A percentile compares a stretch with the other conserved stretches of the same genome.
Conservation (phyloP, 163 green algal species). For the Scenedesmus sp. region DNA sequence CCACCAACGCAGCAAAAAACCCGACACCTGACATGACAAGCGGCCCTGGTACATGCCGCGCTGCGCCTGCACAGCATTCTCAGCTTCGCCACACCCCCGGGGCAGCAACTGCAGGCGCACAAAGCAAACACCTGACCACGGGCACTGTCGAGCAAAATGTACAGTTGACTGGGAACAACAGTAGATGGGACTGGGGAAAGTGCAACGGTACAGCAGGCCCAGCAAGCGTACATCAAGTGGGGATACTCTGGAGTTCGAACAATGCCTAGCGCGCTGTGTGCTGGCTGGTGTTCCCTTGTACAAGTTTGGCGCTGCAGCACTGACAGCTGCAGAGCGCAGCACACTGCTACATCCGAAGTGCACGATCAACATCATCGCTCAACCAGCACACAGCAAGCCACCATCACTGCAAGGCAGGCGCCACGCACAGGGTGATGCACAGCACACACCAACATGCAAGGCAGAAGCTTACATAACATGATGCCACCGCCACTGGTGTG, state of each 20-base stretch:
- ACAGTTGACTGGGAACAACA: neutral
- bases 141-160: neutral
- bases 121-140: neutral
- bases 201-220: neutral
- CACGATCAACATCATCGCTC: neutral
- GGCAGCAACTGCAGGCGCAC: neutral
- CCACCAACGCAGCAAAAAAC: neutral
- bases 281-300: neutral
- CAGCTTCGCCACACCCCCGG: neutral
- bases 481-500: neutral
- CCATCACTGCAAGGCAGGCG: neutral
- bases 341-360: neutral
- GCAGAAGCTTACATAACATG: neutral
- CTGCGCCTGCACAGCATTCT: neutral
- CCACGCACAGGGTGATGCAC: neutral
- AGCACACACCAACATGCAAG: neutral
- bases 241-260: neutral
- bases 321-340: neutral
- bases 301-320: neutral
- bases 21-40: neutral
- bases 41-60: neutral
- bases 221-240: neutral
- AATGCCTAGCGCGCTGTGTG: neutral
- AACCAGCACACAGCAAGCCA: neutral
- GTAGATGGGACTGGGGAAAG: neutral